Evolutionary conservation across 441 rosid species (phyloP), one percentile per base, ranked within the genome.

Genomic region (Flueggea neowawraea): DNA sequence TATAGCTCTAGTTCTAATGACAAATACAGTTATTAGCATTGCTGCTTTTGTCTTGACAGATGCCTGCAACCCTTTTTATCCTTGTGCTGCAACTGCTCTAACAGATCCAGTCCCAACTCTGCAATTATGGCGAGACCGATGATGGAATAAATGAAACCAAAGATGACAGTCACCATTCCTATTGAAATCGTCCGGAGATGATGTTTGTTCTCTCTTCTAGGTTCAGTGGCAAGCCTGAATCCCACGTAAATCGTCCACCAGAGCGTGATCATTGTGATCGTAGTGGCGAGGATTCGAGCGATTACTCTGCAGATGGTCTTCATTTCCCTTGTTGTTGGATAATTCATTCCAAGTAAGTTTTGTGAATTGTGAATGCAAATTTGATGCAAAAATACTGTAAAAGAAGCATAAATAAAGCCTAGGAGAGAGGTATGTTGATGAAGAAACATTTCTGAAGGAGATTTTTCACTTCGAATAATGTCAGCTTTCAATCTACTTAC

Each of bases 141-240:
- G 57, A 72, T 55, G 44, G 74, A 62, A 55, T 75, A 69, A 57
- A 79, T 62, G 0, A 58, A 61, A 33, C 80, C 64, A 3, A 76
- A 73, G 33, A 67, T 33, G 15, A 77, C 52, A 6, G 74, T 73
- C 52, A 61, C 64, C 48, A 64, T 61, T 36, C 87, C 73, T 0
- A 78, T 67, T 8, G 73, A 70, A 69, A 61, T 44, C 33, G 73
- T 72, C 33, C 71, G 65, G 53, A 52, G 16, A 65, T 65, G 16
- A 58, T 63, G 63, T 47, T 60, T 67, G 55, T 28, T 64, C 0
- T 63, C 68, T 13, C 68, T 44, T 54, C 36, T 66, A 2, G 72
- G 68, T 64, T 78, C 75, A 50, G 63, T 64, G 61, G 78, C 66
- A 5, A 73, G 69, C 67, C 67, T 63, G 15, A 61, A 61, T 60